Evolutionary conservation across 345 rosid species (phyloP), one percentile per base, ranked within the genome.

Genomic region (Mercurialis annua): DNA sequence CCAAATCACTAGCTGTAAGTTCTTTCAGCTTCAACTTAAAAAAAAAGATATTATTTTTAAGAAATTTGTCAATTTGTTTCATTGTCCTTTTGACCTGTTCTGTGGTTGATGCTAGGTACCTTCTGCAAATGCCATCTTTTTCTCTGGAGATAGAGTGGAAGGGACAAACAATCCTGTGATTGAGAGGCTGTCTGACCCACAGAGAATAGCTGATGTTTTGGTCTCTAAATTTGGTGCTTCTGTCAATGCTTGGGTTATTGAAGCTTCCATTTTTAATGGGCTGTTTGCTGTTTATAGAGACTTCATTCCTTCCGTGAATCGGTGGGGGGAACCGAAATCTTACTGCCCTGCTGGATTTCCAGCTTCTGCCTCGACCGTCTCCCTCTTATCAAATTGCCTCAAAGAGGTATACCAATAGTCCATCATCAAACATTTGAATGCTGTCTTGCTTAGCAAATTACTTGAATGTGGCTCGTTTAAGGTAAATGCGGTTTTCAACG

Each of bases 251-350:
- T 85, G 88, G 88, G 90, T 89, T 27, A 73, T 93, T 59, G 88
- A 89, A 67, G 88, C 94, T 75, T 73, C 88, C 50, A 21, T 78
- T 43, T 87, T 77, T 77, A 84, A 82, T 42, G 98, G 97, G 0
- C 84, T 90, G 6, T 93, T 88, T 50, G 92, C 98, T 5, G 80
- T 90, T 67, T 90, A 87, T 53, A 78, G 74, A 20, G 89, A 87
- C 64, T 93, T 90, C 73, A 70, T 90, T 47, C 94, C 96, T 10
- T 73, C 86, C 5, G 80, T 83, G 54, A 84, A 89, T 55, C 64
- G 47, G 0, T 67, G 59, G 10, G 97, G 96, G 44, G 94, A 83
- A 48, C 97, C 97, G 18, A 83, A 77, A 51, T 79, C 76, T 2
- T 93, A 90, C 75, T 27, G 59, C 14, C 71, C 89, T 0, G 1